Conservation (phyloP, 768 basidiomycete species). For the Pleurotus platypus region DNA sequence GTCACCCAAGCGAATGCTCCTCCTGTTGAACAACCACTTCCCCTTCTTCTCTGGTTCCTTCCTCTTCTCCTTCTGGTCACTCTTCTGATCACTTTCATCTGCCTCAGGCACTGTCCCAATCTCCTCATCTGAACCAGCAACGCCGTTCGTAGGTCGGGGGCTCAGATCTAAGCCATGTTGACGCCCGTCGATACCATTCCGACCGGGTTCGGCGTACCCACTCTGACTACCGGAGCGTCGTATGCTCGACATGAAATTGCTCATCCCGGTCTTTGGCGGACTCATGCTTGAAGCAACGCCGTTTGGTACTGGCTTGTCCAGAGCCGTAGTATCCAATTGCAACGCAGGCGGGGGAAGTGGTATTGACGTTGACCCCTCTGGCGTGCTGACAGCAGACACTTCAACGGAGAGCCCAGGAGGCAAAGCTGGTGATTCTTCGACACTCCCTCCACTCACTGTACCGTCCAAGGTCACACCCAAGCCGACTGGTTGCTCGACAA, state of each 20-base stretch:
- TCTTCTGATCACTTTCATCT: conserved; percentile 33
- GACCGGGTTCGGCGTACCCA: background rate
- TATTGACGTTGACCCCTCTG: conserved; percentile 19
- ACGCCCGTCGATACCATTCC: background rate
- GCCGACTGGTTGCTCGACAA: background rate
- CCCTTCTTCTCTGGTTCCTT: conserved; percentile 40
- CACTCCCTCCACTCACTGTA: conserved; percentile 1
- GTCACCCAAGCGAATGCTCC: conserved; percentile 34
- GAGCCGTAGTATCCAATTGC: background rate
- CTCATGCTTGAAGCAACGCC: background rate
- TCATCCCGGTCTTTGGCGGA: background rate
- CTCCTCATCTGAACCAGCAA: conserved; percentile 15
- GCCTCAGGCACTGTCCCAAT: conserved; percentile 3
- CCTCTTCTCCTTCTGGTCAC: conserved; percentile 31
- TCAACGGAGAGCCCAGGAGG: conserved; percentile 23
- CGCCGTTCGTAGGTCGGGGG: conserved; percentile 9
- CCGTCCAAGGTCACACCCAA: conserved; percentile 1
- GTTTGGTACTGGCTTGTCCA: background rate
- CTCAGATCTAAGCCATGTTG: conserved; percentile 3
- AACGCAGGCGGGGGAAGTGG: conserved; percentile 16
- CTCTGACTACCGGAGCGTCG: background rate
- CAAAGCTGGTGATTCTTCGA: conserved; percentile 17
- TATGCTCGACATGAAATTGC: background rate
- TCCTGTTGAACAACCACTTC: conserved; percentile 53
- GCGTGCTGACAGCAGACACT: conserved; percentile 19